Evolutionary conservation across 352 stramenopile species (phyloP).

Genomic region (Pythium coloratum): DNA sequence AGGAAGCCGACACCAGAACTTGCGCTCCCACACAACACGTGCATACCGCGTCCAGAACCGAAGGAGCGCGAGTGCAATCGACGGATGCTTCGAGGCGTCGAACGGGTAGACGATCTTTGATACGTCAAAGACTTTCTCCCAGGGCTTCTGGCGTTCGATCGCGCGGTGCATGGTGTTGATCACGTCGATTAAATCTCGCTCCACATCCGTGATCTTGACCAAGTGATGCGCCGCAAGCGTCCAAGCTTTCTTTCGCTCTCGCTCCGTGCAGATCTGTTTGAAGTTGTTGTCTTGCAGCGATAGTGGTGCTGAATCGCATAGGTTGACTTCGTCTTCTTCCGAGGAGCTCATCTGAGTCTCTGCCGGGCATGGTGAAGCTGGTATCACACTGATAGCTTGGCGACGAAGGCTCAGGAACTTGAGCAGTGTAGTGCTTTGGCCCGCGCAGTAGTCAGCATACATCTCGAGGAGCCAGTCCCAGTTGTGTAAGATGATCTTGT

Average conservation of each 20-base stretch:
- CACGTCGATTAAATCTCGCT: neutral
- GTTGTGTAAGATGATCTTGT: conserved; percentile 4
- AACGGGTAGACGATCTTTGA: conserved; percentile 13
- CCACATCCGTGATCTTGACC: neutral
- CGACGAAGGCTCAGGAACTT: neutral
- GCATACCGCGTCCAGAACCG: conserved; percentile 18
- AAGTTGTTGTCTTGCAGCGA: no score
- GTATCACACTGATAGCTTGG: neutral
- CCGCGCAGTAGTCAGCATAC: conserved; percentile 8
- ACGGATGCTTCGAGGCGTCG: neutral
- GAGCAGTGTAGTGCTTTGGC: neutral
- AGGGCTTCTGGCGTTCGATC: conserved; percentile 12
- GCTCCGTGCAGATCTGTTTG: no score
- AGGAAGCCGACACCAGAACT: conserved; percentile 11
- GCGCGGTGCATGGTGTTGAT: neutral
- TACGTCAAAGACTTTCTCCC: conserved; percentile 15
- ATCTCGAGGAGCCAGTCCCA: conserved; percentile 12
- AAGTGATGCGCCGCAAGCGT: neutral
- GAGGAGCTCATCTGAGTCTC: no score
- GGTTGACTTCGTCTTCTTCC: no score
- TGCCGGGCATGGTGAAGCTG: neutral
- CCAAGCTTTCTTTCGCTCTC: no score
- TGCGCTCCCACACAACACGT: conserved; percentile 20
- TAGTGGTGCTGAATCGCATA: no score
- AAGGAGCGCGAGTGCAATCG: neutral